Conservation (phyloP, 73 alveolate genomes). For the Paramecium sonneborni region DNA sequence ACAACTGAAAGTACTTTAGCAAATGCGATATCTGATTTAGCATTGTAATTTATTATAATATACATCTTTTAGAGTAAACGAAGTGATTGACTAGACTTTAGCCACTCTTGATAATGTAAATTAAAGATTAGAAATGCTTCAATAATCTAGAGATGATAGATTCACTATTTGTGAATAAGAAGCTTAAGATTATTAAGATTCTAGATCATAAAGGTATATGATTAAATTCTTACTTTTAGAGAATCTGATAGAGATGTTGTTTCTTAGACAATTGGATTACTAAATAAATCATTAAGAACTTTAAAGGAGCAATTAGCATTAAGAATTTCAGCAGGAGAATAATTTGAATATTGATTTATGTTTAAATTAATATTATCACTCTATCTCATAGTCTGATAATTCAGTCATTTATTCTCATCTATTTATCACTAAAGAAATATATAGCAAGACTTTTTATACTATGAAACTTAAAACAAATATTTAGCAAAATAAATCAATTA, state of each 20-base stretch:
- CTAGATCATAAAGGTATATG: not conserved
- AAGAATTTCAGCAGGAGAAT: not conserved
- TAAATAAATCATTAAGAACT: conserved; percentile 2
- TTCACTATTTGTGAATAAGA: conserved; percentile 21
- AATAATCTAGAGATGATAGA: conserved; percentile 3
- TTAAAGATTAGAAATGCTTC: not conserved
- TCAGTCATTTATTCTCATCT: too few relatives aligned
- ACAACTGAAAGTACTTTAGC: not conserved
- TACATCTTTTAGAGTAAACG: not conserved
- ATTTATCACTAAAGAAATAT: too few relatives aligned
- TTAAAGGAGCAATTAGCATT: conserved; percentile 18
- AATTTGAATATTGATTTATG: conserved; percentile 12
- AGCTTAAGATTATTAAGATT: conserved; percentile 19
- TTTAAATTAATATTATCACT: not conserved
- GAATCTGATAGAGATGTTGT: conserved; percentile 34
- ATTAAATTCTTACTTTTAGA: not conserved
- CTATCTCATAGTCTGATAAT: too few relatives aligned
- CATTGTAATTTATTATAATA: not conserved
- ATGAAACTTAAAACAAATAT: not conserved
- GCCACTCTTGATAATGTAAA: conserved; percentile 34
- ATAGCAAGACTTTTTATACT: not conserved
- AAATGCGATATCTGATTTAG: conserved; percentile 7
- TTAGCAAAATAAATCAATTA: not conserved
- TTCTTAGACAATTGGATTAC: not conserved
- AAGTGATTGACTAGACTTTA: not conserved